phyloP scores from a whole-genome alignment of 345 rosid genomes.

The Turnera subulata region DNA sequence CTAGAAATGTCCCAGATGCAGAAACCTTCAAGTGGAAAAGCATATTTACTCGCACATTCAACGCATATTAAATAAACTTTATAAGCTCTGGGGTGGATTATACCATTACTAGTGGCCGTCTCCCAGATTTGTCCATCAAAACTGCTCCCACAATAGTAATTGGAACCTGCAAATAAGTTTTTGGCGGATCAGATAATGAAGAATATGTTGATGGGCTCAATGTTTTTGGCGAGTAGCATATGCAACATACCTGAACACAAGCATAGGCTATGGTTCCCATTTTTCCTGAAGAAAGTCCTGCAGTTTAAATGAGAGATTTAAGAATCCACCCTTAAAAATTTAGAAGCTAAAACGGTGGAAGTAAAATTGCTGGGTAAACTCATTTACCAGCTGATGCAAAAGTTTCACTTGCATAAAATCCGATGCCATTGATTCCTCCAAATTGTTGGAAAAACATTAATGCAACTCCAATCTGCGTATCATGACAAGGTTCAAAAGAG shows the following conservation, averaged over 20 bases:
- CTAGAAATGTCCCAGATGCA: conserved; percentile 67
- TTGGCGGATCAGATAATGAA: neutral
- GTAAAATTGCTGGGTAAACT: neutral
- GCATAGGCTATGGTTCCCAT: conserved; percentile 79
- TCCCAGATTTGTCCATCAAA: conserved; percentile 72
- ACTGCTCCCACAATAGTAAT: conserved; percentile 72
- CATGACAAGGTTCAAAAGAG: conserved; percentile 3
- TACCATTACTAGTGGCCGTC: conserved; percentile 94
- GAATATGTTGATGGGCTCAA: neutral
- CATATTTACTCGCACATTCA: neutral
- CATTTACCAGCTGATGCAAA: conserved; percentile 74
- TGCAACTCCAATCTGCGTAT: conserved; percentile 70
- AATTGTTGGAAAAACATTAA: conserved; percentile 87
- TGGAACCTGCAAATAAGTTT: conserved; percentile 51
- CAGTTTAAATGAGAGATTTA: conserved; percentile 3
- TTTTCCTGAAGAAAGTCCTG: conserved; percentile 74
- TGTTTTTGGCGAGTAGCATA: neutral
- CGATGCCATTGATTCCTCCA: conserved; percentile 74
- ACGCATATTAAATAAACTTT: neutral
- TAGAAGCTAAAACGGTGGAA: neutral
- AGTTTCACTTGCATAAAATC: conserved; percentile 82
- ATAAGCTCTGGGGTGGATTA: neutral
- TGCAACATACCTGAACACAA: conserved; percentile 55
- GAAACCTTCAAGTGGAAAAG: conserved; percentile 44
- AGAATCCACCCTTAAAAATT: neutral